Evolutionary conservation across 2,329 filamentous ascomycete genomes (phyloP), one percentile per base, ranked within the genome.

Genomic region (Magnaporthales sp.): DNA sequence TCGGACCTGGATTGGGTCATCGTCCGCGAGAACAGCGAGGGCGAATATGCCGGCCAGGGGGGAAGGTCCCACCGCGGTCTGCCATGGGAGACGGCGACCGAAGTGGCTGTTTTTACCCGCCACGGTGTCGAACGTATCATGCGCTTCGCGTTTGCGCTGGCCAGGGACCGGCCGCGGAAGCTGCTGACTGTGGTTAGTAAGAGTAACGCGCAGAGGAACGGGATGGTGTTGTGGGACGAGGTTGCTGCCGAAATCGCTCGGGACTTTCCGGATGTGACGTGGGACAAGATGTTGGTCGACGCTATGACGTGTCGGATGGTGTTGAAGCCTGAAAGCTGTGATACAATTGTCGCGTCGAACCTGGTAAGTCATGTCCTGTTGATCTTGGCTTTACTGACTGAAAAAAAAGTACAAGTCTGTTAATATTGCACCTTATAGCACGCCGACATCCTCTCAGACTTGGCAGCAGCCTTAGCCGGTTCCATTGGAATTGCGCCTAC

Each of bases 401-500:
- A 62, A n/a, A 27, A 10, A n/a, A n/a, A n/a, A n/a, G n/a, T n/a
- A n/a, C n/a, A n/a, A n/a, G n/a, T n/a, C n/a, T n/a, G n/a, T 19
- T 31, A 27, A 2, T 15, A 27, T 15, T n/a, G 11, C 3, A 4
- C 29, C 51, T 66, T 1, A 27, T 51, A 68, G 66, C 77, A 79
- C 70, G 86, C 85, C 15, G 86, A 89, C 71, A 89, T 89, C 66
- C 80, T 90, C 2, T 89, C 86, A 4, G 88, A 91, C 73, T 79
- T 90, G 19, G 88, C 87, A 15, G 87, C 88, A 19, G 86, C 87
- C 0, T 77, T 90, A 4, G 87, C 87, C n/a, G 88, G 88, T 1
- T 86, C 83, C 2, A 90, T 90, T 69, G 87, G 88, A 5, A 89
- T 90, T 68, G 88, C 88, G 1, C 87, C 88, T 2, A 89, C 87